These are phyloP conservation scores for Trematosphaeria pertusa DNA, from an alignment of 2,329 filamentous ascomycete genomes.

Conservation along the genomic window DNA sequence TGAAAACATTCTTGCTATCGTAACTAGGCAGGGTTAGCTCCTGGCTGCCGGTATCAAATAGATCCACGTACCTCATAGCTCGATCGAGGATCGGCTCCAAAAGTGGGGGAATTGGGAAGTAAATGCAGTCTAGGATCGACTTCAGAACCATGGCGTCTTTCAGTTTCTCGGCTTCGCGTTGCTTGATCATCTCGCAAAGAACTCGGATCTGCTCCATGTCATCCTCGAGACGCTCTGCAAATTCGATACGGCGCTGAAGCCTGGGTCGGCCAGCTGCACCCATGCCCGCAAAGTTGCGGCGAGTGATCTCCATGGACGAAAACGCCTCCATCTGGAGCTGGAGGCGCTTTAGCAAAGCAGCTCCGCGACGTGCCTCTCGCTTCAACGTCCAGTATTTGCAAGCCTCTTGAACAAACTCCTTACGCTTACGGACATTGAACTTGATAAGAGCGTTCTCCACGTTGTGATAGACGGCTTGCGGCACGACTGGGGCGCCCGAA, in stretches of 20 bases:
- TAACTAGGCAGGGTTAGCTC: slow-evolving; percentile 29
- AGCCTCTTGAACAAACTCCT: slow-evolving; percentile 89
- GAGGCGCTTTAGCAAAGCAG: slow-evolving; percentile 88
- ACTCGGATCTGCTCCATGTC: slow-evolving; percentile 80
- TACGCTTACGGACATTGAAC: slow-evolving; percentile 84
- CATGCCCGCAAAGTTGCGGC: slow-evolving; percentile 95
- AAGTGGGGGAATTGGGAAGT: slow-evolving; percentile 84
- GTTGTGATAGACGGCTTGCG: slow-evolving; percentile 82
- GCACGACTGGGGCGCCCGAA: slow-evolving; percentile 93
- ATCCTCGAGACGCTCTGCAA: slow-evolving; percentile 75
- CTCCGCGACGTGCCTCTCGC: slow-evolving; percentile 88
- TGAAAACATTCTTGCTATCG: slow-evolving; percentile 62
- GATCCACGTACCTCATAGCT: slow-evolving; percentile 76
- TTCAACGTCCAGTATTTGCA: slow-evolving; percentile 99
- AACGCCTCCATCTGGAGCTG: slow-evolving; percentile 97
- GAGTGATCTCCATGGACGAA: slow-evolving; percentile 95
- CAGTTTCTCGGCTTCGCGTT: slow-evolving; percentile 79
- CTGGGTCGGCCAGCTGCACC: slow-evolving; percentile 81
- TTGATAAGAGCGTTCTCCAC: slow-evolving; percentile 84
- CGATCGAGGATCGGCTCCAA: slow-evolving; percentile 81
- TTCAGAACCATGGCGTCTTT: slow-evolving; percentile 77
- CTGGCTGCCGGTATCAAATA: background rate
- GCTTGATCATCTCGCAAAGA: slow-evolving; percentile 73
- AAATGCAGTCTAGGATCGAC: slow-evolving; percentile 84
- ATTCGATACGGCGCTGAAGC: slow-evolving; percentile 83